These are phyloP conservation scores for Cyclanthera cordifolia DNA, from an alignment of 306 rosid species.

Conservation along the genomic window DNA sequence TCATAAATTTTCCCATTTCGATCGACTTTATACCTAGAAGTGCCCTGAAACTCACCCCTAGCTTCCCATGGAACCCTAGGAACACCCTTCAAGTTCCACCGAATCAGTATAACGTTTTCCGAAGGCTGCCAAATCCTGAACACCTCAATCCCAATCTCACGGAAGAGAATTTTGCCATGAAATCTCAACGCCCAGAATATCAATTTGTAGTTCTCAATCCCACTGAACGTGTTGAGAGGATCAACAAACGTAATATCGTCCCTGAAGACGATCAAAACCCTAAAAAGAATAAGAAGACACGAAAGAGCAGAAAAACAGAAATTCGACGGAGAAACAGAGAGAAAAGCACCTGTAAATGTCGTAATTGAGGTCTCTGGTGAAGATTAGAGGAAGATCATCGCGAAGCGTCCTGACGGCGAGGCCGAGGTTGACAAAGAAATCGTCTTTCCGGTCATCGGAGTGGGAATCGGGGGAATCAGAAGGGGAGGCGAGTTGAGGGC, in stretches of 20 bases:
- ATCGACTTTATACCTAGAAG: constrained; percentile 73
- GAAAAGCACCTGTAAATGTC: constrained; percentile 64
- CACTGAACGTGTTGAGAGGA: constrained; percentile 73
- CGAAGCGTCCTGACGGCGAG: constrained; percentile 80
- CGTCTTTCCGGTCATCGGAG: constrained; percentile 45
- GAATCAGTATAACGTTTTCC: constrained; percentile 66
- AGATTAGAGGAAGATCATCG: constrained; percentile 67
- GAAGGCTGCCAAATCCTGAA: constrained; percentile 90
- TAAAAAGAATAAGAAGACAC: neutral
- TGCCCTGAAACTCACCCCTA: constrained; percentile 87
- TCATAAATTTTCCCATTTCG: constrained; percentile 78
- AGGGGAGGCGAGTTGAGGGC: constrained; percentile 41
- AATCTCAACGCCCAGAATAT: constrained; percentile 92
- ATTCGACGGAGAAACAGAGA: constrained; percentile 2
- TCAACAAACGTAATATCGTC: constrained; percentile 72
- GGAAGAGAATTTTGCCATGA: constrained; percentile 69
- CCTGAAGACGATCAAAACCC: constrained; percentile 32
- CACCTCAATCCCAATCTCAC: constrained; percentile 69
- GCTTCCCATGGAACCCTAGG: constrained; percentile 96
- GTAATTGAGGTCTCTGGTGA: constrained; percentile 75
- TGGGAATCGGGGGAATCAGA: constrained; percentile 32
- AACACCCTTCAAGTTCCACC: constrained; percentile 83
- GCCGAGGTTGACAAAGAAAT: constrained; percentile 83
- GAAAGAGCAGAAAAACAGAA: neutral
- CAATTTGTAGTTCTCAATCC: constrained; percentile 76